Evolutionary conservation across 148 eudicot genomes (phyloP).

Genomic region (Nyssa sinensis): DNA sequence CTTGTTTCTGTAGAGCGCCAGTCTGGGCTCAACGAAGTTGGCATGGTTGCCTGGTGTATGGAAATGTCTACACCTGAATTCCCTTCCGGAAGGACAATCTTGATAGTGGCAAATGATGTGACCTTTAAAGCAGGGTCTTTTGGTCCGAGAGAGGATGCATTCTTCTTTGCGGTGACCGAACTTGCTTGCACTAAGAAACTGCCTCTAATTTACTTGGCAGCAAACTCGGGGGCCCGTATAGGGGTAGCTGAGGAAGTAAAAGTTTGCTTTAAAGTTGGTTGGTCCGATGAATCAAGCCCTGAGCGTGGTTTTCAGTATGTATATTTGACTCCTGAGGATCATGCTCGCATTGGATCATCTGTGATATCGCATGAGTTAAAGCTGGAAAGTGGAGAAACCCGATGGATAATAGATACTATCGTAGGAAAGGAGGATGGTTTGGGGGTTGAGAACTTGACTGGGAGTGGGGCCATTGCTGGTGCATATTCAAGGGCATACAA

Average conservation of each 20-base stretch:
- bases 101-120: slow-evolving; percentile 83
- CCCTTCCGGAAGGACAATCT: slow-evolving; percentile 77
- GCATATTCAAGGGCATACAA: slow-evolving; percentile 91
- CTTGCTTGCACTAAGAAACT: slow-evolving; percentile 81
- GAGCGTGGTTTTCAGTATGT: slow-evolving; percentile 89
- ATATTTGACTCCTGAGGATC: slow-evolving; percentile 84
- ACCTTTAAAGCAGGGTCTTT: slow-evolving; percentile 95
- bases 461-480: slow-evolving; percentile 99
- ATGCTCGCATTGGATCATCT: slow-evolving; percentile 53
- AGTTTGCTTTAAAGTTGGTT: slow-evolving; percentile 93
- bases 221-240: slow-evolving; percentile 95
- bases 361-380: slow-evolving; percentile 84
- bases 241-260: slow-evolving; percentile 97
- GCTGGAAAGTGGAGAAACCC: slow-evolving; percentile 63
- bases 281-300: slow-evolving; percentile 85
- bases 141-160: slow-evolving; percentile 93
- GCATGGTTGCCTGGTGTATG: slow-evolving; percentile 96
- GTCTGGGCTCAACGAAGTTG: slow-evolving; percentile 76
- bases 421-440: slow-evolving; percentile 94
- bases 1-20: slow-evolving; percentile 57
- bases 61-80: slow-evolving; percentile 98
- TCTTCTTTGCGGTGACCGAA: slow-evolving; percentile 88
- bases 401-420: slow-evolving; percentile 91
- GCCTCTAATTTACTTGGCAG: slow-evolving; percentile 93
- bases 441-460: slow-evolving; percentile 91